Evolutionary conservation across 768 basidiomycete species (phyloP).

Genomic region (Tulasnella sp.): DNA sequence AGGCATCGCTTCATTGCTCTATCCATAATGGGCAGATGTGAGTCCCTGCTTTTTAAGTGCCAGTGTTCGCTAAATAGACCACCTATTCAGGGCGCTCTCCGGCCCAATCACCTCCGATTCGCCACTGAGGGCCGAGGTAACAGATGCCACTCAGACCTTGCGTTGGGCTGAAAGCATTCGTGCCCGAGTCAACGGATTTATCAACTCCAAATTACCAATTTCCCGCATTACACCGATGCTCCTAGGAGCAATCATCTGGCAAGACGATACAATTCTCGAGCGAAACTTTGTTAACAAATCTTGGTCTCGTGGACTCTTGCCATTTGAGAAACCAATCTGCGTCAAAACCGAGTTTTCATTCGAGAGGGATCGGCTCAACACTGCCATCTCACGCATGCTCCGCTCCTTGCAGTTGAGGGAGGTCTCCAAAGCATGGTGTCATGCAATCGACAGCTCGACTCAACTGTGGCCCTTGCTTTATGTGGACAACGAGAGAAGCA

Average conservation of each 20-base stretch:
- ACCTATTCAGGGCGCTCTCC: neutral
- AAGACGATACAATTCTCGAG: neutral
- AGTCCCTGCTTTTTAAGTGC: neutral
- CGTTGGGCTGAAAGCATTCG: neutral
- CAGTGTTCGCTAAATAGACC: neutral
- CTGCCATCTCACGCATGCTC: neutral
- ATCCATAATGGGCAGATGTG: neutral
- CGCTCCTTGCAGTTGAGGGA: neutral
- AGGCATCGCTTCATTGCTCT: neutral
- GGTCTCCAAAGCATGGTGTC: neutral
- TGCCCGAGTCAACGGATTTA: neutral
- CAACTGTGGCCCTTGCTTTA: neutral
- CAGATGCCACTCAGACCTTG: neutral
- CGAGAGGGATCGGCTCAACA: neutral
- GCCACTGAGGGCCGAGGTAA: neutral
- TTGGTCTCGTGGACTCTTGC: neutral
- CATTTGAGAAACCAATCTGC: neutral
- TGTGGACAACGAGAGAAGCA: neutral
- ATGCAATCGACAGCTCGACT: neutral
- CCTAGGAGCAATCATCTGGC: neutral
- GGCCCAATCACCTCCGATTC: neutral
- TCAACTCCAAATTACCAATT: neutral
- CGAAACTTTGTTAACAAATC: neutral
- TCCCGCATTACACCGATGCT: neutral
- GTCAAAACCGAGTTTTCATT: too few species aligned